phyloP scores from a whole-genome alignment of 495 filamentous ascomycete species.

The Thermothielavioides terrestris region DNA sequence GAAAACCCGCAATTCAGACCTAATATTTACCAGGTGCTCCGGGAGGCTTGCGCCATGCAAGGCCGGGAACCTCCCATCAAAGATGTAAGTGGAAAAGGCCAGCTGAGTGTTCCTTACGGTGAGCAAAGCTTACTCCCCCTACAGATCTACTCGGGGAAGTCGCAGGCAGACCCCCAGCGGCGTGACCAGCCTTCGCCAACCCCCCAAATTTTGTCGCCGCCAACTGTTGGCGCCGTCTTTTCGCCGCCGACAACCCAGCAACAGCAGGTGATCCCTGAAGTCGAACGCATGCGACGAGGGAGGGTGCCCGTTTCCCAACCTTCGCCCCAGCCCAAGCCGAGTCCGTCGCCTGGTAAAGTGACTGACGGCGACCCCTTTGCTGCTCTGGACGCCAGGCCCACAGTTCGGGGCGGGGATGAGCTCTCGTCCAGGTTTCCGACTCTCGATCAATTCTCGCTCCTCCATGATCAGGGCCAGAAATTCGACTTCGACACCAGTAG shows the following conservation, averaged over 20 bases:
- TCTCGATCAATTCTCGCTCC: slow-evolving; percentile 83
- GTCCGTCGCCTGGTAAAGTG: slow-evolving; percentile 63
- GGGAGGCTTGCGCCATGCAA: slow-evolving; percentile 80
- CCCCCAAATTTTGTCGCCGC: slow-evolving; percentile 37
- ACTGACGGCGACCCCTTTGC: slow-evolving; percentile 81
- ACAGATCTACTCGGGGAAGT: slow-evolving; percentile 74
- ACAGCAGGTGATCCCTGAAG: slow-evolving; percentile 71
- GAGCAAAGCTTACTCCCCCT: slow-evolving; percentile 13
- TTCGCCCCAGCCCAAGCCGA: slow-evolving; percentile 42
- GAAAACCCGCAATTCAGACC: slow-evolving; percentile 76
- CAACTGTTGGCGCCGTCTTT: slow-evolving; percentile 60
- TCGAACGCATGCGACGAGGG: slow-evolving; percentile 89
- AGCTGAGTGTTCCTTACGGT: no score
- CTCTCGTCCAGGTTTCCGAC: slow-evolving; percentile 79
- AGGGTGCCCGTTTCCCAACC: slow-evolving; percentile 54
- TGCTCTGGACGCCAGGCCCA: slow-evolving; percentile 62
- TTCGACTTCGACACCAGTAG: slow-evolving; percentile 79
- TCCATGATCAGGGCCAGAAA: slow-evolving; percentile 76
- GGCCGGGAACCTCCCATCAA: slow-evolving; percentile 81
- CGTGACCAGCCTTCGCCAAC: slow-evolving; percentile 14
- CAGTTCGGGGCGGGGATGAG: slow-evolving; percentile 57
- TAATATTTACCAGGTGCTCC: slow-evolving; percentile 87
- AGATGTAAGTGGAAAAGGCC: slow-evolving; percentile 55
- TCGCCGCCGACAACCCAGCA: slow-evolving; percentile 60
- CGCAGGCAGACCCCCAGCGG: slow-evolving; percentile 32